Conservation (phyloP, 345 rosid genomes). For the Brassica incana region DNA sequence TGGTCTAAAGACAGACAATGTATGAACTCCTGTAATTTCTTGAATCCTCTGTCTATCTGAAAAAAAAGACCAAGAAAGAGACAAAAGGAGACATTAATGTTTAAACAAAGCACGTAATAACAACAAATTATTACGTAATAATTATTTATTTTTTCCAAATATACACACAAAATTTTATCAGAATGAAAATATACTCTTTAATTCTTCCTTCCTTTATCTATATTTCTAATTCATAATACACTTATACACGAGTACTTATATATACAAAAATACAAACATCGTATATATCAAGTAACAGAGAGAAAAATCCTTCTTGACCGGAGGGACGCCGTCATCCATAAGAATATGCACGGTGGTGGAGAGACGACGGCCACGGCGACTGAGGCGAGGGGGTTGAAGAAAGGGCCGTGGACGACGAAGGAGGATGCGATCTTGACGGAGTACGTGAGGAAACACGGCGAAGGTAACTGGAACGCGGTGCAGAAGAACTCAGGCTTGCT, state of each 20-base stretch:
- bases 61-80: constrained; percentile 22
- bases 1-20: constrained; percentile 23
- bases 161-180: no score
- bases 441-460: constrained; percentile 71
- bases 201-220: no score
- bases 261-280: constrained; percentile 27
- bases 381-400: constrained; percentile 52
- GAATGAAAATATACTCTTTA: no score
- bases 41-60: constrained; percentile 12
- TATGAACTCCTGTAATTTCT: constrained; percentile 15
- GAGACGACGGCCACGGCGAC: constrained; percentile 3
- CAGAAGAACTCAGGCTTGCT: constrained; percentile 66
- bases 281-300: constrained; percentile 28
- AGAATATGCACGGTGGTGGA: constrained; percentile 36
- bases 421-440: constrained; percentile 76
- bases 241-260: constrained; percentile 24
- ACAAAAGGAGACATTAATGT: constrained; percentile 29
- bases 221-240: no score
- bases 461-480: constrained; percentile 86
- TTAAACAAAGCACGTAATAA: constrained; percentile 38
- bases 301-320: constrained; percentile 32
- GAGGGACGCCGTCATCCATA: constrained; percentile 26
- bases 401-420: constrained; percentile 80
- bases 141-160: not conserved
- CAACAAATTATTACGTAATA: constrained; percentile 41